Evolutionary conservation across 2,329 filamentous ascomycete genomes (phyloP), one percentile per base, ranked within the genome.

Genomic region (Westerdykella ornata): DNA sequence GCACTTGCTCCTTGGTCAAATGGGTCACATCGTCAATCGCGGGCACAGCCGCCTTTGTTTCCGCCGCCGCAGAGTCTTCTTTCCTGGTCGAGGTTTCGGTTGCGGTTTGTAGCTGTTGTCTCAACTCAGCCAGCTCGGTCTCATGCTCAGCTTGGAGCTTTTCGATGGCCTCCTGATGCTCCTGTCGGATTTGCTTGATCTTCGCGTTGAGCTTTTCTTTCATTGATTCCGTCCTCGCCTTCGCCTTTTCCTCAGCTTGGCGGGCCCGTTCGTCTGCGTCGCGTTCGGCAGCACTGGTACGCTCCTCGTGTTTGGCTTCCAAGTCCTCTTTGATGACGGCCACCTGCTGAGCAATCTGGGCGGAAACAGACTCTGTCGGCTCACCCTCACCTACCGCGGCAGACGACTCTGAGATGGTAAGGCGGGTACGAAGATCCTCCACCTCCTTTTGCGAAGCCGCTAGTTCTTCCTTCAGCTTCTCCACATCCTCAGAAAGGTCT

Each of bases 181-280:
- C 65, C 54, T 81, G 83, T 37, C 87, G 68, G 1, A 76, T 68
- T 16, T 77, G 73, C 56, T 81, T 84, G 30, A 33, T 14, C 30
- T 33, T 33, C 22, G 51, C 45, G 16, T 52, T 47, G 2, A 46
- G 45, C 26, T 53, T 49, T n/a, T 47, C 47, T 8, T 46, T 47
- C 38, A 53, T 47, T 39, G 75, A 70, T 54, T 84, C 84, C 44
- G 85, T 72, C 9, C 75, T 80, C 20, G 78, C 75, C 56, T 89
- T 84, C 13, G 84, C 70, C 45, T 81, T 77, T 40, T 76, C 74
- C 1, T 57, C 47, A 5, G 41, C 41, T 41, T 46, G 41, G 18
- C 40, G 37, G 9, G 33, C 32, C 11, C 33, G 29, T 22, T 41
- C 9, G 9, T 35, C 30, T 28, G 37, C 39, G 37, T 60, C 56